Conservation (phyloP, 1,284 basidiomycete genomes). For the Pseudozyma hubeiensis region DNA sequence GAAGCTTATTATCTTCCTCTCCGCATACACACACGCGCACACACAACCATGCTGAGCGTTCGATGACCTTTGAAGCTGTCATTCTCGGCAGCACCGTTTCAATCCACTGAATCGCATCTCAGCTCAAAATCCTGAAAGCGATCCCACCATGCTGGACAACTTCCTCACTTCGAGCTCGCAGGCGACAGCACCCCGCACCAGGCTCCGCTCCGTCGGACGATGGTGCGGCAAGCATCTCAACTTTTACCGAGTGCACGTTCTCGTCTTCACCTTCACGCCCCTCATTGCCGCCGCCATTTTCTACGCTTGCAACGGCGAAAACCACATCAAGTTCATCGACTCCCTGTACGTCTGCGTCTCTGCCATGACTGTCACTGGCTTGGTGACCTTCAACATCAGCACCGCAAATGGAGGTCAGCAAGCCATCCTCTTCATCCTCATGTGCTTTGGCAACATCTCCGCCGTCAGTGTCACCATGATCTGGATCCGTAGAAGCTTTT, state of each 20-base stretch:
- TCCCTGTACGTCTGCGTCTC: slow-evolving; percentile 80
- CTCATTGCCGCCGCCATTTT: slow-evolving; percentile 79
- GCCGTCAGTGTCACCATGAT: slow-evolving; percentile 67
- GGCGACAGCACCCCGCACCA: slow-evolving; percentile 12
- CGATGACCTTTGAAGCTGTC: slow-evolving; percentile 23
- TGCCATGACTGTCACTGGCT: slow-evolving; percentile 82
- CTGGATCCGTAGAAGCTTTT: slow-evolving; percentile 64
- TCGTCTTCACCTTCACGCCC: slow-evolving; percentile 79
- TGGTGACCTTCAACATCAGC: slow-evolving; percentile 80
- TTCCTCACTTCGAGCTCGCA: slow-evolving; percentile 6
- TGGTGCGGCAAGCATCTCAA: slow-evolving; percentile 54
- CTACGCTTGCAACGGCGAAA: slow-evolving; percentile 68
- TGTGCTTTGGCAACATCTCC: slow-evolving; percentile 66
- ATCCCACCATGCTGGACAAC: slow-evolving; percentile 9
- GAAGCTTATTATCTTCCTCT: no score
- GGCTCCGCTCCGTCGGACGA: slow-evolving; percentile 10
- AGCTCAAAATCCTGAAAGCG: neutral
- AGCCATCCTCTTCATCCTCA: slow-evolving; percentile 72
- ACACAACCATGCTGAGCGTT: slow-evolving; percentile 13
- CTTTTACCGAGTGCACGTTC: slow-evolving; percentile 71
- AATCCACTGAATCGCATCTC: neutral
- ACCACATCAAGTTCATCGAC: slow-evolving; percentile 75
- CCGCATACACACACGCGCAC: neutral
- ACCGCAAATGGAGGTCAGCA: slow-evolving; percentile 81
- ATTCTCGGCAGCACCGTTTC: neutral